These are phyloP conservation scores for Metschnikowia santaceciliae DNA, from an alignment of 805 yeast species.

Conservation along the genomic window DNA sequence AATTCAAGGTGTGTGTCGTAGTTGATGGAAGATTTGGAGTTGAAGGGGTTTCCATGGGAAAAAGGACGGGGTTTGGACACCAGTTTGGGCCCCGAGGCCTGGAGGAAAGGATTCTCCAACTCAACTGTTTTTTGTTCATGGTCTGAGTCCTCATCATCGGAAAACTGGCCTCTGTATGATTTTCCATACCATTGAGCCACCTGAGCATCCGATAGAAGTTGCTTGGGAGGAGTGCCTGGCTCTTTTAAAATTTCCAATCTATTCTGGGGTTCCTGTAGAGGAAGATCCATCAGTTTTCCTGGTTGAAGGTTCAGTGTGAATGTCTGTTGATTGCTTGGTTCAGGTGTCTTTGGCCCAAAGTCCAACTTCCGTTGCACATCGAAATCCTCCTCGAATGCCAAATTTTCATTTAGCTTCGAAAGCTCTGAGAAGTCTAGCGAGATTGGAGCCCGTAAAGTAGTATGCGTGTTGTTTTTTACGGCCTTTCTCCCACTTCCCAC, in stretches of 20 bases:
- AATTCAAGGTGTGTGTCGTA: slow-evolving; percentile 38
- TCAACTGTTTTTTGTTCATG: slow-evolving; percentile 11
- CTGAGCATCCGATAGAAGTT: slow-evolving; percentile 29
- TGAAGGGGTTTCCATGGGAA: slow-evolving; percentile 25
- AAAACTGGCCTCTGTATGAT: slow-evolving; percentile 25
- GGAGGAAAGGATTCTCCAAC: slow-evolving; percentile 10
- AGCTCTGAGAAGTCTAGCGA: slow-evolving; percentile 20
- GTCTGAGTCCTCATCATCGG: slow-evolving; percentile 27
- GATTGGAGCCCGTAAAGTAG: slow-evolving; percentile 6
- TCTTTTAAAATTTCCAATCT: not conserved
- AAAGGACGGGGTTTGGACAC: not conserved
- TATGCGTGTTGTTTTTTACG: slow-evolving; percentile 7
- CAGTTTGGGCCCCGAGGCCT: not conserved
- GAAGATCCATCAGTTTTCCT: not conserved
- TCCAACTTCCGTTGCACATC: not conserved
- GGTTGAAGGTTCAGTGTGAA: too few species aligned
- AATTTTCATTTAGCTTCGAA: slow-evolving; percentile 19
- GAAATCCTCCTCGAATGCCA: slow-evolving; percentile 26
- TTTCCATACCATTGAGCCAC: slow-evolving; percentile 38
- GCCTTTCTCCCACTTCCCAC: slow-evolving; percentile 34
- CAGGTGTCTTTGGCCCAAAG: not conserved
- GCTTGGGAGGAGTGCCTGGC: slow-evolving; percentile 31
- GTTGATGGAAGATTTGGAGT: slow-evolving; percentile 16
- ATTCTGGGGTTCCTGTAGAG: too few species aligned
- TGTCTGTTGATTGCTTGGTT: too few species aligned